Percentiles rank a stretch among this genome's conserved stretches.
phyloP scores from a whole-genome alignment of 257 asterid genomes.

The Ilex asprella region DNA sequence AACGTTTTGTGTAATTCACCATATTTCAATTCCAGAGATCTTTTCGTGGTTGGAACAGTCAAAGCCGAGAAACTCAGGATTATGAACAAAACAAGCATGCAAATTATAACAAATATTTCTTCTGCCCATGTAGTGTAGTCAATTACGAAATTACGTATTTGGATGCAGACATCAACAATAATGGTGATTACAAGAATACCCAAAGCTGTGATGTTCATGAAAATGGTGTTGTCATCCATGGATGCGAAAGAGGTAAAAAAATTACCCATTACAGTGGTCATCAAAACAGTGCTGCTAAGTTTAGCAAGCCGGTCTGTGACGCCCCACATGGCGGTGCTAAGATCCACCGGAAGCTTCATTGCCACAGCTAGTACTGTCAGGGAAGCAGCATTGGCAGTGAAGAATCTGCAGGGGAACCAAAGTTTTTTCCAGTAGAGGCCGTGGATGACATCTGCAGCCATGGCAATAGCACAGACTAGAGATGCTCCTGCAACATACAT shows the following conservation, averaged over 20 bases:
- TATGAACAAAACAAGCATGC: slow-evolving; percentile 24
- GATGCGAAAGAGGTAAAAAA: slow-evolving; percentile 33
- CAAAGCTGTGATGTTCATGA: slow-evolving; percentile 26
- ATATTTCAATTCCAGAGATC: slow-evolving; percentile 27
- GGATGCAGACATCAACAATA: slow-evolving; percentile 20
- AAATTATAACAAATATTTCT: slow-evolving; percentile 3
- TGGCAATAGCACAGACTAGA: no score
- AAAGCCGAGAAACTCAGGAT: slow-evolving; percentile 23
- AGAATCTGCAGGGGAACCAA: no score
- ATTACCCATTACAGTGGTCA: slow-evolving; percentile 37
- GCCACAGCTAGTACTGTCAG: slow-evolving; percentile 8
- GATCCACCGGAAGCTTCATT: slow-evolving; percentile 37
- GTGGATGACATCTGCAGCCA: no score
- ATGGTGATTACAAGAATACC: slow-evolving; percentile 28
- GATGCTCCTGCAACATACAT: no score
- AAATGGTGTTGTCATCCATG: slow-evolving; percentile 15
- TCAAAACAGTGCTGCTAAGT: slow-evolving; percentile 35
- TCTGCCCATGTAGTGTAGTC: slow-evolving; percentile 12
- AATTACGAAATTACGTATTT: slow-evolving; percentile 18
- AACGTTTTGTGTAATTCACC: slow-evolving; percentile 27
- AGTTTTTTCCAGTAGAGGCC: no score
- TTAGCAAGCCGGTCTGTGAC: slow-evolving; percentile 33
- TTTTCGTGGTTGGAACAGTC: slow-evolving; percentile 29
- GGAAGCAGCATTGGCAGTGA: no score
- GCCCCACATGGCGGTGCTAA: slow-evolving; percentile 28